Conservation (phyloP, 768 basidiomycete species). For the Amanita subjunquillea region DNA sequence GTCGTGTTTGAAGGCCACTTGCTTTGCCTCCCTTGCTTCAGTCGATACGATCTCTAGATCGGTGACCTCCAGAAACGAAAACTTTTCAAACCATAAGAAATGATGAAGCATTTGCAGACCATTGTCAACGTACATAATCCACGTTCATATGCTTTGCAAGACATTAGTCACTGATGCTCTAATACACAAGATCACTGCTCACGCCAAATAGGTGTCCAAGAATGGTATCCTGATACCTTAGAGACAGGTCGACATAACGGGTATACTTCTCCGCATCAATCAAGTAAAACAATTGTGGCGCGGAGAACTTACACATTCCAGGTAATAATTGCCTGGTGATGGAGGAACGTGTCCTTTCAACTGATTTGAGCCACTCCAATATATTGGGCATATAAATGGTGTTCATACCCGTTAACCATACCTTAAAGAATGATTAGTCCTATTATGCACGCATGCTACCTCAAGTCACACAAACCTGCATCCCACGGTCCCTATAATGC, state of each 20-base stretch:
- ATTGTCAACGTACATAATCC: constrained; percentile 48
- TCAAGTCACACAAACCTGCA: constrained; percentile 43
- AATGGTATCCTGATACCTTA: constrained; percentile 81
- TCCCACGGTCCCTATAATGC: constrained; percentile 52
- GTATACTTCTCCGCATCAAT: constrained; percentile 31
- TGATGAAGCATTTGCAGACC: not conserved
- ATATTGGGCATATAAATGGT: not conserved
- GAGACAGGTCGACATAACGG: constrained; percentile 63
- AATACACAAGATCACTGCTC: constrained; percentile 15
- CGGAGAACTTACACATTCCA: constrained; percentile 61
- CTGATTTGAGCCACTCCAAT: not conserved
- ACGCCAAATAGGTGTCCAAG: constrained; percentile 81
- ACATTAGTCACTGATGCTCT: constrained; percentile 1
- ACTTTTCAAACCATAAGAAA: constrained; percentile 24
- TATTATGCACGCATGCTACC: no score
- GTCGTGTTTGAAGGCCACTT: constrained; percentile 8
- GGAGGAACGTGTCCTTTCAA: constrained; percentile 80
- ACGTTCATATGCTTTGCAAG: constrained; percentile 65
- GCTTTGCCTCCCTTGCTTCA: constrained; percentile 12
- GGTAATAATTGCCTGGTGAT: constrained; percentile 68
- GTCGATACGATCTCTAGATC: constrained; percentile 38
- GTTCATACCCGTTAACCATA: constrained; percentile 17
- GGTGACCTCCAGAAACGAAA: constrained; percentile 42
- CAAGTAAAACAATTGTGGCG: constrained; percentile 9
- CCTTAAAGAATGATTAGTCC: constrained; percentile 7